Base-by-base conservation (phyloP, 129 eudicot genomes). In the Apium graveolens region DNA sequence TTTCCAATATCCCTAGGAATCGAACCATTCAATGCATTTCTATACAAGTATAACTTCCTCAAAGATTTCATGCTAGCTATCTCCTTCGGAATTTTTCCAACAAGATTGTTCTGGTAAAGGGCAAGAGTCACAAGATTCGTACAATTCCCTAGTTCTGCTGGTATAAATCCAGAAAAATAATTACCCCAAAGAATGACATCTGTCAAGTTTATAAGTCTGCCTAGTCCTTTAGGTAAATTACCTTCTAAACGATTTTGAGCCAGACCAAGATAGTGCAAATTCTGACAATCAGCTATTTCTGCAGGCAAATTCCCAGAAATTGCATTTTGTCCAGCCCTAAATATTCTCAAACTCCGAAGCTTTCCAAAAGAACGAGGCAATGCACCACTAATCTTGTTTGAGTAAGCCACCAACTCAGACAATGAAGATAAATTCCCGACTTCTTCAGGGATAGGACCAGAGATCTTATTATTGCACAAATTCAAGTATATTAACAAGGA, bases 1-100 rank as follows among this genome's bases (percentile, higher is more conserved):
- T 96, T 92, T 11, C 99, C 99, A 51, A 96, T 83, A 70, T 88
- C 95, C 78, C 65, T 90, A 0, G 97, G 99, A 77, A 96, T 92
- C 8, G 96, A 90, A 37, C 97, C 99, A 41, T 90, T 96, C 60
- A 96, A 85, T 38, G 84, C 87, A 72, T 96, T 96, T 77, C 99
- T 74, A 79, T 96, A 92, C 37, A 96, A 49, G 42, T 92, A 96
- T 49, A 96, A 78, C 81, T 78, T 81, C 78, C 55, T 76, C 65
- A 96, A 77, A 75, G 45, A 80, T 89, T 73, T 83, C 39, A 92
- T 87, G 37, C 87, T 88, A 78, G 92, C 88, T 31, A 96, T 83
- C 82, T 83, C 95, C 53, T 81, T 74, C 14, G 97, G 99, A 77
- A 96, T 90, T 35, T 87, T 88, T 24, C 97, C 96, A 60, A 90